Base-by-base conservation (phyloP, 164 flowering plant species). In the Protea cynaroides region DNA sequence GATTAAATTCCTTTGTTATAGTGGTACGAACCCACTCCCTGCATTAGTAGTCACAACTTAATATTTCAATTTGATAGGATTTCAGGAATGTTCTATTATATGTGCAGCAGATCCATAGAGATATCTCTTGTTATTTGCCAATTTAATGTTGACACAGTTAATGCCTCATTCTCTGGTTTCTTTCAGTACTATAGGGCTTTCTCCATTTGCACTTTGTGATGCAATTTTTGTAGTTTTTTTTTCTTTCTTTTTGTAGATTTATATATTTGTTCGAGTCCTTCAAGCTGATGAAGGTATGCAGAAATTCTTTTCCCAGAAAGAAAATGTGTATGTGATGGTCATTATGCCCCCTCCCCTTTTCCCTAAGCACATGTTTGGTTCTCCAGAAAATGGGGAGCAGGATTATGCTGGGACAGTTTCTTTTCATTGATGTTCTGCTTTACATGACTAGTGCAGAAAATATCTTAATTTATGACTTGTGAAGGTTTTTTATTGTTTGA, bases 251-350 rank as follows among this genome's bases (percentile, higher is more conserved):
- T 71, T 72, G 74, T 85, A 94, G 99, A 94, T 94, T 57, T 97
- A 94, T 73, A 88, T 94, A 43, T 94, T 81, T 78, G 89, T 94
- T 56, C 97, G 91, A 81, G 99, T 94, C 75, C 95, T 94, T 62
- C 99, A 94, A 76, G 99, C 99, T 62, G 99, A 94, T 83, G 99
- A 96, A 76, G 99, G 99, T 94, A 84, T 63, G 59, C 49, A 44
- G 44, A 62, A 56, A 40, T 17, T 29, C 55, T 57, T 12, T 10
- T 6, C 29, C n/a, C n/a, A 37, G 9, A 37, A 37, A n/a, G n/a
- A n/a, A n/a, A n/a, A n/a, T 37, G 40, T 4, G 7, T 37, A 37
- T 4, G 40, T 37, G 40, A n/a, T n/a, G n/a, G n/a, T n/a, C n/a
- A n/a, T n/a, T n/a, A n/a, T n/a, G n/a, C n/a, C n/a, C n/a, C n/a